Evolutionary conservation across 345 rosid species (phyloP).

Genomic region (Boechera divaricarpa): DNA sequence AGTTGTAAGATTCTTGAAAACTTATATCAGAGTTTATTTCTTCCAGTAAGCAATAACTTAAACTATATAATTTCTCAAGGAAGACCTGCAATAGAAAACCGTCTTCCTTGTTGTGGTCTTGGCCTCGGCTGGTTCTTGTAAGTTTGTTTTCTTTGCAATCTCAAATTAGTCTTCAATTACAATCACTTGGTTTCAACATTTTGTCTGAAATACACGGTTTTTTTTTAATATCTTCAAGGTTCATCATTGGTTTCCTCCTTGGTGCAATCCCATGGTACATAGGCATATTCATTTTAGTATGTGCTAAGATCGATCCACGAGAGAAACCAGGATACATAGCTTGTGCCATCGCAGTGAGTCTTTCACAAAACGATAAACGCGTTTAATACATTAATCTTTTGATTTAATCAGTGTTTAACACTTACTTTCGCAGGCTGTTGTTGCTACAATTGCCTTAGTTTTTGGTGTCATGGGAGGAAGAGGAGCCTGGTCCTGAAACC

Average conservation of each 20-base stretch:
- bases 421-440: conserved; percentile 25
- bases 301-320: conserved; percentile 59
- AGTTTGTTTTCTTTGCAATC: conserved; percentile 36
- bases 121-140: conserved; percentile 88
- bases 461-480: conserved; percentile 27
- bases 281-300: conserved; percentile 61
- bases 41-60: not conserved
- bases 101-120: conserved; percentile 81
- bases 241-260: conserved; percentile 78
- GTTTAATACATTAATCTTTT: not conserved
- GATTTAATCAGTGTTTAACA: not conserved
- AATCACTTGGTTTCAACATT: not conserved
- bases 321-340: conserved; percentile 92
- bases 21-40: not conserved
- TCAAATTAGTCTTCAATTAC: not conserved
- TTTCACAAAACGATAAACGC: not conserved
- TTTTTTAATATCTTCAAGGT: conserved; percentile 49
- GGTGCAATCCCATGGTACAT: conserved; percentile 85
- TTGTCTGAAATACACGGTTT: not conserved
- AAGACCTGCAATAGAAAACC: conserved; percentile 47
- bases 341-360: conserved; percentile 74
- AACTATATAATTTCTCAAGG: conserved; percentile 51
- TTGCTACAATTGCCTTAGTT: conserved; percentile 39
- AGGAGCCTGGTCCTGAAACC: conserved; percentile 38
- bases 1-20: not conserved